Evolutionary conservation across 768 basidiomycete genomes (phyloP).

Genomic region (Hirschioporus abietinus): DNA sequence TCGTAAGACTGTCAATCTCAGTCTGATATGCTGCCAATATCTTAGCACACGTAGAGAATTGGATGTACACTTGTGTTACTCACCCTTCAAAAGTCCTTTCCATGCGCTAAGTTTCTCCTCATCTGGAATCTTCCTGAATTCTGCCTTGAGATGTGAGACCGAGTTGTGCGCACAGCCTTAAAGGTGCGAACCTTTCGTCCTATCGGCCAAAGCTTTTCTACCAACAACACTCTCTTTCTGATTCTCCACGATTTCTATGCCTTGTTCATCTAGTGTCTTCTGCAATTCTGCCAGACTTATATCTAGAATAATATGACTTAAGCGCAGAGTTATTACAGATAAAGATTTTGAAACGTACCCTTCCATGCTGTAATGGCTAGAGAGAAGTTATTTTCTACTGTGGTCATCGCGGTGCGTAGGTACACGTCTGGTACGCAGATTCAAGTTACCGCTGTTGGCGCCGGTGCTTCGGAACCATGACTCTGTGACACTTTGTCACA

Average conservation of each 20-base stretch:
- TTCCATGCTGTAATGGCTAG: constrained; percentile 90
- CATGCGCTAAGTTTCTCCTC: constrained; percentile 81
- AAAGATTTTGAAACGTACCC: constrained; percentile 42
- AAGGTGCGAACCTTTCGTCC: constrained; percentile 71
- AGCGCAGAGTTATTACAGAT: not conserved
- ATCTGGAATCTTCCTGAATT: constrained; percentile 95
- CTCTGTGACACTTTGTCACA: too few species aligned
- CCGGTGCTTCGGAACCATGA: too few species aligned
- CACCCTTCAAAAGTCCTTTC: constrained; percentile 88
- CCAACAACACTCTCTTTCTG: constrained; percentile 97
- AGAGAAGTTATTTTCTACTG: constrained; percentile 81
- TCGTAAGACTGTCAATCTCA: constrained; percentile 94
- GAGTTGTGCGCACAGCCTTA: not conserved
- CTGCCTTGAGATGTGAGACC: constrained; percentile 33
- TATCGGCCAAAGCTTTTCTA: constrained; percentile 89
- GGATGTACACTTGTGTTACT: constrained; percentile 14
- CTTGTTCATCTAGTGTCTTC: constrained; percentile 88
- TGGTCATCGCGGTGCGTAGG: constrained; percentile 15
- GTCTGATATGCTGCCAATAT: constrained; percentile 74
- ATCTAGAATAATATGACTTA: constrained; percentile 36
- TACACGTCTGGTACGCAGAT: not conserved
- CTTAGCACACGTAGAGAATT: not conserved
- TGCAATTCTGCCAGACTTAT: constrained; percentile 89
- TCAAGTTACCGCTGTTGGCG: not conserved
- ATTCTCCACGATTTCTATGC: constrained; percentile 94